phyloP scores from a whole-genome alignment of 805 yeast genomes.

The Metschnikowia lachancei region DNA sequence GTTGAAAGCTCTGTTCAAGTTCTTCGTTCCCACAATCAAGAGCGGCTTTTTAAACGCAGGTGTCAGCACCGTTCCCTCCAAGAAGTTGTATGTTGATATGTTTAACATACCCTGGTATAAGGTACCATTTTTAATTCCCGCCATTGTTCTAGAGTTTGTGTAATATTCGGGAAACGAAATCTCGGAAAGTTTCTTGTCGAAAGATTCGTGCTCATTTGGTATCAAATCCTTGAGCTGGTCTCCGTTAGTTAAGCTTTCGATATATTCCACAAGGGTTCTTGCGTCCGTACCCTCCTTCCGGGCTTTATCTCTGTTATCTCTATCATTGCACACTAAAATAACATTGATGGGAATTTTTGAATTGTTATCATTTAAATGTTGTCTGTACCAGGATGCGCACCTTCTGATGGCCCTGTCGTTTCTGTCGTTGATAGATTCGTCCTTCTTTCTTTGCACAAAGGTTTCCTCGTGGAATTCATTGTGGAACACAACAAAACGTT shows the following conservation, averaged over 20 bases:
- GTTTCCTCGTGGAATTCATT: slow-evolving; percentile 83
- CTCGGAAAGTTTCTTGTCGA: slow-evolving; percentile 43
- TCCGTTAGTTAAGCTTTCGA: slow-evolving; percentile 65
- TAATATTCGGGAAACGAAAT: slow-evolving; percentile 74
- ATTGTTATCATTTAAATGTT: slow-evolving; percentile 50
- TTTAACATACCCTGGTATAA: slow-evolving; percentile 80
- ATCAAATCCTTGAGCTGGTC: slow-evolving; percentile 75
- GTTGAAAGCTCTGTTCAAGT: slow-evolving; percentile 85
- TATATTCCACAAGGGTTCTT: slow-evolving; percentile 62
- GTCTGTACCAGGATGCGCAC: slow-evolving; percentile 66
- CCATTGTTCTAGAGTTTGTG: slow-evolving; percentile 77
- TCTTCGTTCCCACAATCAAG: slow-evolving; percentile 75
- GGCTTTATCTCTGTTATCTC: slow-evolving; percentile 60
- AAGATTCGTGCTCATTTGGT: slow-evolving; percentile 52
- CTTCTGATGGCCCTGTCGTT: slow-evolving; percentile 88
- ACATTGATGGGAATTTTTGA: slow-evolving; percentile 41
- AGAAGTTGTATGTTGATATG: slow-evolving; percentile 79
- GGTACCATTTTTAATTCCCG: slow-evolving; percentile 85
- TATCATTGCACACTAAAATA: slow-evolving; percentile 75
- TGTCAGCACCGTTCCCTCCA: slow-evolving; percentile 79
- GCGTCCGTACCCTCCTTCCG: slow-evolving; percentile 51
- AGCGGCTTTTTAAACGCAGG: slow-evolving; percentile 77
- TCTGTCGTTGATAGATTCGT: slow-evolving; percentile 81
- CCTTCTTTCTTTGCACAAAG: slow-evolving; percentile 54
- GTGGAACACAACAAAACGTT: slow-evolving; percentile 87